Evolutionary conservation across 108 stramenopile genomes (phyloP).

Genomic region (Parietichytrium sp.): DNA sequence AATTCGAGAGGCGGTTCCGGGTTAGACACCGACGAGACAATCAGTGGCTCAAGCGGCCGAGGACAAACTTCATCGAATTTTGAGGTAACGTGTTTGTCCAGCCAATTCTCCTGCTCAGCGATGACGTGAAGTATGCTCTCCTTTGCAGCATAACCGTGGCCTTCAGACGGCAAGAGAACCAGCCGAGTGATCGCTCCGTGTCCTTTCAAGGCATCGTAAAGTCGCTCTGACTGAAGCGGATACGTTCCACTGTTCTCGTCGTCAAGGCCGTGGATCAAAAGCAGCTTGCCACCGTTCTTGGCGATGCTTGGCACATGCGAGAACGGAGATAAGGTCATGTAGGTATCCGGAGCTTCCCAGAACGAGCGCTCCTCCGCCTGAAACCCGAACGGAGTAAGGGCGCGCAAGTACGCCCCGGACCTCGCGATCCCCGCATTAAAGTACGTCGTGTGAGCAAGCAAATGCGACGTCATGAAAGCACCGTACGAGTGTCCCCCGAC

Average conservation of each 20-base stretch:
- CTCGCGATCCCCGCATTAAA: slow-evolving; percentile 49
- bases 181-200: slow-evolving; percentile 59
- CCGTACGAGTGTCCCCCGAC: slow-evolving; percentile 63
- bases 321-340: slow-evolving; percentile 58
- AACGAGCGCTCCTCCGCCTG: slow-evolving; percentile 59
- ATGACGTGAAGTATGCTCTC: slow-evolving; percentile 61
- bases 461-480: slow-evolving; percentile 62
- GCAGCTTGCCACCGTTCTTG: slow-evolving; percentile 51
- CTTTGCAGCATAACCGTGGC: slow-evolving; percentile 54
- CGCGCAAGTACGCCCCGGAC: slow-evolving; percentile 29
- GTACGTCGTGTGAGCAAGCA: slow-evolving; percentile 57
- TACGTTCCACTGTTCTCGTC: slow-evolving; percentile 59
- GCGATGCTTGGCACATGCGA: slow-evolving; percentile 56
- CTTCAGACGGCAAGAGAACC: slow-evolving; percentile 56
- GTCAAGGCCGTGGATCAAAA: slow-evolving; percentile 58
- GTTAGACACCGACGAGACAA: no score
- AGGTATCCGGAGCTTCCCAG: slow-evolving; percentile 60
- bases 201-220: slow-evolving; percentile 60
- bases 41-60: no score
- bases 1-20: no score
- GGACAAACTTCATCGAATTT: neutral
- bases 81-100: slow-evolving; percentile 42
- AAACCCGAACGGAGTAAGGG: slow-evolving; percentile 23
- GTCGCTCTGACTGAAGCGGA: slow-evolving; percentile 57
- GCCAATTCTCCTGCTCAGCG: slow-evolving; percentile 59